Conservation (phyloP, 768 basidiomycete genomes). For the Phaeotremella skinneri region DNA sequence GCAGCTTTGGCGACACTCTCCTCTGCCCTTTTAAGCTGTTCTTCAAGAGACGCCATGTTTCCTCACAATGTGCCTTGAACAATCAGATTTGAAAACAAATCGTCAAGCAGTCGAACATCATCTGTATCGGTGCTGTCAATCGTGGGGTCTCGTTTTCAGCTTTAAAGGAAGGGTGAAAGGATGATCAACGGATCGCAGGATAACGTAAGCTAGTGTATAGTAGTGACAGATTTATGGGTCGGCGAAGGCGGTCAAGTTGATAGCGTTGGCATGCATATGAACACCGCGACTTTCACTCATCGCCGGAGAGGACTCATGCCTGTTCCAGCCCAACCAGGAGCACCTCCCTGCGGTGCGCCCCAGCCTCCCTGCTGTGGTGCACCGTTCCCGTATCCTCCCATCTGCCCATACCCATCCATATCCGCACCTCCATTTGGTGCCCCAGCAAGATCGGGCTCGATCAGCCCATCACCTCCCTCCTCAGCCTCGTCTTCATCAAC, state of each 20-base stretch:
- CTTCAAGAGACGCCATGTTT: constrained; percentile 9
- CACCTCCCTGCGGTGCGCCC: constrained; percentile 9
- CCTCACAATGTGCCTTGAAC: neutral
- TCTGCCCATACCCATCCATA: constrained; percentile 14
- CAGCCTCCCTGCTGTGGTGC: constrained; percentile 6
- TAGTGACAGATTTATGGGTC: too few species aligned
- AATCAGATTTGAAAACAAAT: too few species aligned
- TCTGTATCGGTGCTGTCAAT: neutral
- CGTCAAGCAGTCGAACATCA: neutral
- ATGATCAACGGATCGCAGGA: too few species aligned
- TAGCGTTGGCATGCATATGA: neutral
- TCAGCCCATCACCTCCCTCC: constrained; percentile 17
- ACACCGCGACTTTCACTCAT: constrained; percentile 9
- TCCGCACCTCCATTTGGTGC: neutral
- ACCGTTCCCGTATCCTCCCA: constrained; percentile 10
- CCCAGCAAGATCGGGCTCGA: constrained; percentile 30
- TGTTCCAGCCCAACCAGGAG: constrained; percentile 16
- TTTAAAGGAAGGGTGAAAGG: constrained; percentile 5
- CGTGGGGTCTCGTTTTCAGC: neutral
- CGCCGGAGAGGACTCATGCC: constrained; percentile 45
- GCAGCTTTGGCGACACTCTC: constrained; percentile 14
- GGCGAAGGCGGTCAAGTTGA: too few species aligned
- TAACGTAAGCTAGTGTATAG: too few species aligned
- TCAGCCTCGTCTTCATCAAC: constrained; percentile 39
- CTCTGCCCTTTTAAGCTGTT: constrained; percentile 20